Percentiles rank a stretch among this genome's conserved stretches.
Evolutionary conservation across 805 yeast genomes (phyloP).

Genomic region (Starmerella kuoi): DNA sequence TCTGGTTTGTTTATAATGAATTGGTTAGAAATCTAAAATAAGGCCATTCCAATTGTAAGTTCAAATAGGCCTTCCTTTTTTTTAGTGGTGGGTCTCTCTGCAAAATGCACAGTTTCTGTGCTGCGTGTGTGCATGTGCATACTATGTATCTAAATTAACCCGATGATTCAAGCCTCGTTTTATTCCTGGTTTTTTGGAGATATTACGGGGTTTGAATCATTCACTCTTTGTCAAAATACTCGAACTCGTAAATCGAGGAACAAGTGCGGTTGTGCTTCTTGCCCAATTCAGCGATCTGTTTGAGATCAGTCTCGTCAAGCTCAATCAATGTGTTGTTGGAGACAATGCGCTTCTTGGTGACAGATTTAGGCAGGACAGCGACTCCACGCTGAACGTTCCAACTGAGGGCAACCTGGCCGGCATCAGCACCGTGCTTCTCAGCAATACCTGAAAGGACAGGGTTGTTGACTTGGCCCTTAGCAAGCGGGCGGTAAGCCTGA

Average conservation of each 20-base stretch:
- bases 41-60: too few relatives aligned
- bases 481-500: slow-evolving; percentile 72
- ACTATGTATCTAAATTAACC: too few relatives aligned
- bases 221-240: slow-evolving; percentile 11
- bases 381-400: slow-evolving; percentile 55
- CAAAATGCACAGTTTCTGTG: too few relatives aligned
- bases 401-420: slow-evolving; percentile 48
- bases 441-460: slow-evolving; percentile 42
- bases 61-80: too few relatives aligned
- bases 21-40: too few relatives aligned
- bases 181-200: too few relatives aligned
- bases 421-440: slow-evolving; percentile 39
- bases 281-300: slow-evolving; percentile 25
- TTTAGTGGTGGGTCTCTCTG: too few relatives aligned
- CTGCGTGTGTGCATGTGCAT: too few relatives aligned
- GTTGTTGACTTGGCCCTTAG: slow-evolving; percentile 41
- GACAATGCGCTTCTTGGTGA: slow-evolving; percentile 49
- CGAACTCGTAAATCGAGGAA: slow-evolving; percentile 13
- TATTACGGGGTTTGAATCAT: too few relatives aligned
- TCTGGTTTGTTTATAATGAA: too few relatives aligned
- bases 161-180: too few relatives aligned
- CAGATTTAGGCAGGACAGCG: slow-evolving; percentile 56
- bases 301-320: slow-evolving; percentile 35
- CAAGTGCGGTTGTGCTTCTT: slow-evolving; percentile 16
- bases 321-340: slow-evolving; percentile 32